phyloP scores from a whole-genome alignment of 2,329 filamentous ascomycete species.

The Botrytis paeoniae region DNA sequence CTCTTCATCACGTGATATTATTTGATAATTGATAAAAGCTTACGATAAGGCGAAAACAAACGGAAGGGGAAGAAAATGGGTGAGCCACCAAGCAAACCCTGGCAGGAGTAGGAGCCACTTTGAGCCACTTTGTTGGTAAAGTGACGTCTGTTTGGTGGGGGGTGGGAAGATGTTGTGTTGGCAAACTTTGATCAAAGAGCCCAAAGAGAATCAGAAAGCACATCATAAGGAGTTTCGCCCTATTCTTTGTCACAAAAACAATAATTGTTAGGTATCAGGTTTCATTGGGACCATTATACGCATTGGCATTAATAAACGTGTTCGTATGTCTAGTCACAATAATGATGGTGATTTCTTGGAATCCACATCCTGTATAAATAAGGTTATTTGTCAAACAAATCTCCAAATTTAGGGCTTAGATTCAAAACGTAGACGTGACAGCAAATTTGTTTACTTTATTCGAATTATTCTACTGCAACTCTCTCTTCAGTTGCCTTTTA shows the following conservation, averaged over 20 bases:
- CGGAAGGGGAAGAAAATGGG: not conserved
- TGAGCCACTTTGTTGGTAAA: not conserved
- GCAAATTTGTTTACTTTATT: not conserved
- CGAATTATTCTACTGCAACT: not conserved
- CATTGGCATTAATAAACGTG: not conserved
- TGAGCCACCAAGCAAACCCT: not conserved
- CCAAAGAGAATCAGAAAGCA: not conserved
- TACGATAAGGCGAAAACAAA: not conserved
- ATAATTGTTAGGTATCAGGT: not conserved
- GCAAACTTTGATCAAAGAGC: not conserved
- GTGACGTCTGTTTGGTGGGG: conserved; percentile 6
- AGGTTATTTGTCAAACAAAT: not conserved
- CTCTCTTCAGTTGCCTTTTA: not conserved
- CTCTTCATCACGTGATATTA: not conserved
- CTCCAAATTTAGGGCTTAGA: not conserved
- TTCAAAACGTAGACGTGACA: not conserved
- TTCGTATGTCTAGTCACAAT: not conserved
- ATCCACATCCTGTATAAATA: not conserved
- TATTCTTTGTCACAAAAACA: not conserved
- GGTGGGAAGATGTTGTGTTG: not conserved
- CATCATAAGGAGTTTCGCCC: not conserved
- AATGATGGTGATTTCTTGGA: not conserved
- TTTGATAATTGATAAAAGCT: not conserved
- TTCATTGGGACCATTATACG: not conserved
- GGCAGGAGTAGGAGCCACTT: not conserved